phyloP scores from a whole-genome alignment of 495 filamentous ascomycete species.

The Tirmania nivea region DNA sequence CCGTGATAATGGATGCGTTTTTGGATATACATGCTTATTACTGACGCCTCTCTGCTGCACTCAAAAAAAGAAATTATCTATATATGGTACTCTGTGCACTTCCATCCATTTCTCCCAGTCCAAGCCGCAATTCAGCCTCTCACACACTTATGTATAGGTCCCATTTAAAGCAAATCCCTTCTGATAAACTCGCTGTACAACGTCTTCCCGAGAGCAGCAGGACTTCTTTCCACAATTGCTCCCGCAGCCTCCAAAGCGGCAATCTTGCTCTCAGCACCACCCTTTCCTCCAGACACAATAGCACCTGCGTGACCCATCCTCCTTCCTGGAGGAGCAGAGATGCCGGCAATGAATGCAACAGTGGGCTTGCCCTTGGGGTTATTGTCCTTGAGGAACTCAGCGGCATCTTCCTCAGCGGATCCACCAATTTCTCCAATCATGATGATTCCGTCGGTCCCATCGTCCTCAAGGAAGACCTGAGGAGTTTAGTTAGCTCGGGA shows the following conservation, averaged over 20 bases:
- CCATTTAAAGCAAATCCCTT: conserved; percentile 65
- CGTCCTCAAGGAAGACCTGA: conserved; percentile 73
- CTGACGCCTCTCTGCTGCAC: no score
- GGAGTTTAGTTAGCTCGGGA: neutral
- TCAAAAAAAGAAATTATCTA: no score
- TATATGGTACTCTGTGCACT: no score
- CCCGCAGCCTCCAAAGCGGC: conserved; percentile 76
- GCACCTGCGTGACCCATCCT: conserved; percentile 96
- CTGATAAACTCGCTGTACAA: conserved; percentile 89
- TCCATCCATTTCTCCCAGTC: no score
- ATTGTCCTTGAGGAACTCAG: conserved; percentile 78
- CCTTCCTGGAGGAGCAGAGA: conserved; percentile 83
- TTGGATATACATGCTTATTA: no score
- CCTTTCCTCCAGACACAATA: conserved; percentile 93
- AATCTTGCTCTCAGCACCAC: conserved; percentile 95
- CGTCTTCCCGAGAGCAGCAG: conserved; percentile 74
- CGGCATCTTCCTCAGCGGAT: conserved; percentile 89
- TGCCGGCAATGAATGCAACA: conserved; percentile 95
- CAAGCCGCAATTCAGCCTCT: no score
- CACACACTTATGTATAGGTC: neutral
- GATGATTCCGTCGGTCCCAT: conserved; percentile 96
- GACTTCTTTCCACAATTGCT: conserved; percentile 89
- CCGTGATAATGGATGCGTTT: no score
- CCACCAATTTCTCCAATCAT: conserved; percentile 99
- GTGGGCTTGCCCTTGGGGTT: conserved; percentile 89